A percentile compares a stretch with the other conserved stretches of the same genome.
phyloP scores from a whole-genome alignment of 1,139 yeast genomes.

The Hansenula anomala region DNA sequence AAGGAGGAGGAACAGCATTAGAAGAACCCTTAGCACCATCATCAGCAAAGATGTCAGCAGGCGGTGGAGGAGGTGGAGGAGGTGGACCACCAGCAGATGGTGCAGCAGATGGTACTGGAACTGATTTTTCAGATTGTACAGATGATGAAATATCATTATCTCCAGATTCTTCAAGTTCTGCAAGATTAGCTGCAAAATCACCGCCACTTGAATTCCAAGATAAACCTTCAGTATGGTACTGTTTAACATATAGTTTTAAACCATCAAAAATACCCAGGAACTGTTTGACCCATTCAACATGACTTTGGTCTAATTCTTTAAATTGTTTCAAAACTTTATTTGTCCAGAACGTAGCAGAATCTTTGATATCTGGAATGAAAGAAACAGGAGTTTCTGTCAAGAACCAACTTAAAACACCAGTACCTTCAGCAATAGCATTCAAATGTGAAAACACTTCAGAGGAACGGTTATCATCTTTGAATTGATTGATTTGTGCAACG shows the following conservation, averaged over 20 bases:
- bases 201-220: conserved; percentile 65
- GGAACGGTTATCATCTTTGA: conserved; percentile 73
- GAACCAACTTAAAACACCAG: conserved; percentile 90
- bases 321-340: conserved; percentile 83
- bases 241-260: conserved; percentile 68
- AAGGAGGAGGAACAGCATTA: conserved; percentile 25
- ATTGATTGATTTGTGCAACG: conserved; percentile 50
- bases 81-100: conserved; percentile 26
- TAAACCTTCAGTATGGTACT: conserved; percentile 77
- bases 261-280: conserved; percentile 62
- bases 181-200: conserved; percentile 41
- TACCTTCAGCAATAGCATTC: conserved; percentile 83
- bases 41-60: conserved; percentile 59
- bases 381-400: conserved; percentile 65
- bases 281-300: conserved; percentile 76
- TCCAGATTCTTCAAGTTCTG: conserved; percentile 19
- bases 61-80: conserved; percentile 76
- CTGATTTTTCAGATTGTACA: conserved; percentile 23
- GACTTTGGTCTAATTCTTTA: conserved; percentile 62
- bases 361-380: conserved; percentile 77
- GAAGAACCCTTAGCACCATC: too few relatives aligned
- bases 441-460: conserved; percentile 65
- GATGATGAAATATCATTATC: conserved; percentile 17
- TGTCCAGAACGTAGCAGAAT: conserved; percentile 91
- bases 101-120: conserved; percentile 36